Percentiles rank a stretch among this genome's conserved stretches.
Conservation (phyloP, 148 eudicot species). For the Oxyria digyna region DNA sequence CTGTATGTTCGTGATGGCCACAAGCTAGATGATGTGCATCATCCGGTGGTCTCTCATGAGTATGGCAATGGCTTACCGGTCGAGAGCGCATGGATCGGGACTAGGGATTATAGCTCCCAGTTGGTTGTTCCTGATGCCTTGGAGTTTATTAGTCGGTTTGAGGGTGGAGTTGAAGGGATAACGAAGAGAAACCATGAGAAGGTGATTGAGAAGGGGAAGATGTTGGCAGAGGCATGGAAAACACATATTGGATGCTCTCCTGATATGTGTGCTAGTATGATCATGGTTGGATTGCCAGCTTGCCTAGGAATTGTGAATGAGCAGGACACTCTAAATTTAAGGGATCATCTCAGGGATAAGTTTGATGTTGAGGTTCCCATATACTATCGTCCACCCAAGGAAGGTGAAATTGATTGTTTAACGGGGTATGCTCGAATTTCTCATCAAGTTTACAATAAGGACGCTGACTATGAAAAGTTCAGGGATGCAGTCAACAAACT, state of each 20-base stretch:
- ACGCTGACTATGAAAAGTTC: constrained; percentile 54
- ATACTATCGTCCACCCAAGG: constrained; percentile 51
- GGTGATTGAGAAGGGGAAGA: constrained; percentile 71
- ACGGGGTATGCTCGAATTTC: constrained; percentile 95
- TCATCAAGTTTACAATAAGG: constrained; percentile 68
- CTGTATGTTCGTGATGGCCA: constrained; percentile 48
- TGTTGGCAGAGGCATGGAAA: constrained; percentile 75
- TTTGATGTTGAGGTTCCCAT: constrained; percentile 82
- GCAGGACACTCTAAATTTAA: constrained; percentile 46
- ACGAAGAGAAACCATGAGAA: constrained; percentile 72
- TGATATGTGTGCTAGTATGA: constrained; percentile 80
- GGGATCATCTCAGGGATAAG: constrained; percentile 57
- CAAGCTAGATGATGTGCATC: constrained; percentile 40
- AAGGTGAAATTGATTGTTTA: constrained; percentile 41
- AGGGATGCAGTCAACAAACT: constrained; percentile 74
- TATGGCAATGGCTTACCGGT: constrained; percentile 79
- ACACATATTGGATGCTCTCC: constrained; percentile 63
- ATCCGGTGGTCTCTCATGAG: constrained; percentile 82
- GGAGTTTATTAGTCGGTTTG: constrained; percentile 62
- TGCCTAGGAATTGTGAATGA: constrained; percentile 53
- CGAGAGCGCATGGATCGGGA: constrained; percentile 87
- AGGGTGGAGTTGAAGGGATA: constrained; percentile 83
- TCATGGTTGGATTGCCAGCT: constrained; percentile 76
- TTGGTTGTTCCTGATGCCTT: constrained; percentile 65
- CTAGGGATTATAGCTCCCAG: constrained; percentile 81